Percentiles rank a stretch among this genome's conserved stretches.
Evolutionary conservation across 257 asterid genomes (phyloP).

Genomic region (Leptodermis oblonga): DNA sequence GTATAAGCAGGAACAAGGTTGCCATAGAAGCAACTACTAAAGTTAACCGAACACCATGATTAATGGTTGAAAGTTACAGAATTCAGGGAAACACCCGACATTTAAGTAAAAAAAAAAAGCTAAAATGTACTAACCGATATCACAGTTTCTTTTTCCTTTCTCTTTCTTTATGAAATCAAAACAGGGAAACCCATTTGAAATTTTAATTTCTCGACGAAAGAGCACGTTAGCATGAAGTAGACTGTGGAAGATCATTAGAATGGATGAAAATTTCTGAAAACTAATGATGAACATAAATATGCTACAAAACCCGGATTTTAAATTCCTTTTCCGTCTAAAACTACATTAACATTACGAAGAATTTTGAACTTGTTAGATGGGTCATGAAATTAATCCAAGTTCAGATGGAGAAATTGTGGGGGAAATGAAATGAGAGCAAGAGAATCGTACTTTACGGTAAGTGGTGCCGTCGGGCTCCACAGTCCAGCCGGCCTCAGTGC

Average conservation of each 20-base stretch:
- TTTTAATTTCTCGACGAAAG: no score
- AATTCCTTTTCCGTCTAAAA: neutral
- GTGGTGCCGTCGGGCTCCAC: constrained; percentile 74
- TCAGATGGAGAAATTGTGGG: neutral
- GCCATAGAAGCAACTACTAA: constrained; percentile 10
- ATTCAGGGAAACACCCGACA: neutral
- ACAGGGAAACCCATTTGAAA: neutral
- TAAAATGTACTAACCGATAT: neutral
- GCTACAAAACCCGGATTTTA: neutral
- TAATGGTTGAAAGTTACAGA: neutral
- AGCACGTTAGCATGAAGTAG: no score
- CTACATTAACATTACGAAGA: neutral
- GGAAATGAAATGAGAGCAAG: neutral
- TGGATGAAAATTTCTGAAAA: no score
- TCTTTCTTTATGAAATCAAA: neutral
- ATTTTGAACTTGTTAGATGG: neutral
- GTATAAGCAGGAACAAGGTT: neutral
- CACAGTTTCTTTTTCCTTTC: neutral
- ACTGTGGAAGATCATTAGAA: no score
- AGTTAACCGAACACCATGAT: constrained; percentile 16
- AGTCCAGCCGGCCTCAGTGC: constrained; percentile 69
- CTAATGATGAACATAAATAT: neutral
- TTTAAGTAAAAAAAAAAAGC: neutral
- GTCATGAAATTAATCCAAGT: neutral
- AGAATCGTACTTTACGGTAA: constrained; percentile 48